Evolutionary conservation across 768 basidiomycete genomes (phyloP).

Genomic region (Phaffia tasmanica): DNA sequence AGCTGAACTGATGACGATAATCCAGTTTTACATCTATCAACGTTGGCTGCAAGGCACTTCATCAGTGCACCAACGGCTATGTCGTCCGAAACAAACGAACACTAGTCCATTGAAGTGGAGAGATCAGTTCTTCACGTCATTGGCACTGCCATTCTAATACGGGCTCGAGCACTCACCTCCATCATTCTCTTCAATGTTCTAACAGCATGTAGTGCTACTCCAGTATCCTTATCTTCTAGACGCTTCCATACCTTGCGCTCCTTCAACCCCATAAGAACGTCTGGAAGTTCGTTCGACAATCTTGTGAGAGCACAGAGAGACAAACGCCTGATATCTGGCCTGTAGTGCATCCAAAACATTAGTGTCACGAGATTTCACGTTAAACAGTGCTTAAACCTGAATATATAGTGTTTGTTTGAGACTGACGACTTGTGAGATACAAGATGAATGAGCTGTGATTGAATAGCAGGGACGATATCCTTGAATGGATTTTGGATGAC

Average conservation of each 20-base stretch:
- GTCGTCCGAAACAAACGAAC: background rate
- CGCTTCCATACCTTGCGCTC: constrained; percentile 31
- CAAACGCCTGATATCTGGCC: constrained; percentile 52
- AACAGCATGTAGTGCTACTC: constrained; percentile 11
- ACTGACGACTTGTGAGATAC: constrained; percentile 68
- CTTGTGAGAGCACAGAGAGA: constrained; percentile 51
- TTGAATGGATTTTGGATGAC: constrained; percentile 53
- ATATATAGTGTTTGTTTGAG: constrained; percentile 31
- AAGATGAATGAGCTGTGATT: constrained; percentile 53
- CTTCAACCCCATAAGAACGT: constrained; percentile 42
- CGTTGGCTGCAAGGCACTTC: background rate
- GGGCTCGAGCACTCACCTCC: background rate
- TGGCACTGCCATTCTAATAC: no score
- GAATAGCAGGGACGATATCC: constrained; percentile 65
- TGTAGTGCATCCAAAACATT: constrained; percentile 33
- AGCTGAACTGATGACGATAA: no score
- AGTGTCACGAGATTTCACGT: background rate
- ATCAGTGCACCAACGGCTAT: background rate
- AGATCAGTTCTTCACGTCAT: background rate
- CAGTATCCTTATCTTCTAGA: background rate
- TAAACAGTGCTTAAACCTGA: background rate
- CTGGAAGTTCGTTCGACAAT: constrained; percentile 45
- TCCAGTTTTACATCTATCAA: no score
- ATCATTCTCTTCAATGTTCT: constrained; percentile 6
- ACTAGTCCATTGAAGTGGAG: background rate